phyloP scores from a whole-genome alignment of 73 alveolate genomes.

The Paramecium primaurelia region DNA sequence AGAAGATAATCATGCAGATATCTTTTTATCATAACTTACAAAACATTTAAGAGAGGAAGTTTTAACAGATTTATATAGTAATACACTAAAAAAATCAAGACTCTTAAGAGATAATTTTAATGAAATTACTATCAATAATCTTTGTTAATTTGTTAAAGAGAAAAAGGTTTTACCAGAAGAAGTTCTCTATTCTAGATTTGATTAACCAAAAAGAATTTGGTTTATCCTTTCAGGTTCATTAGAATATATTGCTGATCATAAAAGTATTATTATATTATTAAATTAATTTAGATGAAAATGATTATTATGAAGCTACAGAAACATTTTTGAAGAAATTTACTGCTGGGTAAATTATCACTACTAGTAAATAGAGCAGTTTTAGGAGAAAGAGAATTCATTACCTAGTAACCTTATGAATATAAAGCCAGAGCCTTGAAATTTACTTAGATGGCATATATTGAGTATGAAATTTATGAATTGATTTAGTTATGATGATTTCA shows the following conservation, averaged over 20 bases:
- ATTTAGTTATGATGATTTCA: slow-evolving; percentile 5
- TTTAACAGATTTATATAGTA: slow-evolving; percentile 13
- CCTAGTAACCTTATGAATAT: background rate
- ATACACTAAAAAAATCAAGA: slow-evolving; percentile 1
- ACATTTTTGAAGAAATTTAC: background rate
- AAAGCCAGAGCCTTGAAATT: slow-evolving; percentile 29
- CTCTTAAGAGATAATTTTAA: background rate
- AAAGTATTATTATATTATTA: background rate
- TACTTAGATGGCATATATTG: background rate
- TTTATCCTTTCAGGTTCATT: background rate
- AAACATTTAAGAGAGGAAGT: slow-evolving; percentile 43
- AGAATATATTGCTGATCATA: slow-evolving; percentile 40
- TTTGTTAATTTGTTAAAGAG: slow-evolving; percentile 4
- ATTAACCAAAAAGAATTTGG: slow-evolving; percentile 23
- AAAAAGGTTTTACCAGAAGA: slow-evolving; percentile 22
- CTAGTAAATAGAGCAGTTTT: background rate
- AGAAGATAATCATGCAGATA: background rate
- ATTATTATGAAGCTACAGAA: background rate
- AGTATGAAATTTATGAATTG: background rate
- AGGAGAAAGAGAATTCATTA: slow-evolving; percentile 45
- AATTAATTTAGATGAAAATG: background rate
- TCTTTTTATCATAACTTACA: background rate
- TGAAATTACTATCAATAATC: background rate
- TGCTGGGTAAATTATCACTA: background rate
- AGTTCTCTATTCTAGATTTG: background rate